Base-by-base conservation (phyloP, 768 basidiomycete genomes). In the Termitomyces sp. region DNA sequence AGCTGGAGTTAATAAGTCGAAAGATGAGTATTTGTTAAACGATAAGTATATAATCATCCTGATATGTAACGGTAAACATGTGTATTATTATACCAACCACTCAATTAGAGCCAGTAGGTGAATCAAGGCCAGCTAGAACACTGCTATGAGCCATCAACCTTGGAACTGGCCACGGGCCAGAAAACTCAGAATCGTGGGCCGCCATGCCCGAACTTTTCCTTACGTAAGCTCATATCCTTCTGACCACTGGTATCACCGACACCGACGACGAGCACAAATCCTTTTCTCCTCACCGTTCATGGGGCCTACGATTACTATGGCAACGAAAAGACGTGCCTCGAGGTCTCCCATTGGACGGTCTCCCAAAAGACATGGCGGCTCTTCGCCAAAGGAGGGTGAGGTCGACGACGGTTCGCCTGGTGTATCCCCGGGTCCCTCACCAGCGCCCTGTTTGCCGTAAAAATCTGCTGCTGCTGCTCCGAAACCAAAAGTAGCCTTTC, bases 321-420 rank as follows among this genome's bases (percentile, higher is more conserved):
- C 74, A 26, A 61, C 68, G 48, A 90, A 90, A 71, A 79, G 89
- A 56, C 72, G 71, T 51, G 83, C 84, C 30, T 83, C 83, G 37
- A 67, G 70, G 46, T 81, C 84, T 14, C 76, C 81, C 45, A 70
- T 74, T 55, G 68, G 70, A 38, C 76, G 85, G 49, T 75, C 80
- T 10, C 37, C 68, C 5, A 90, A 90, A 64, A 77, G 86, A 43
- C 72, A 66, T 19, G 74, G 76, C 9, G 77, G 84, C 2, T 85
- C 85, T 10, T 83, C 88, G 1, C 88, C 88, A 48, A 89, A 92
- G 68, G 90, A 92, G 66, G 90, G 90, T 57, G 90, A 92, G 62
- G 72, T 92, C 47, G 88, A 89, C 70, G 88, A 90, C 66, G 72
- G 62, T 54, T 51, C 63, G 15, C 52, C 65, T 53, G 21, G 42